phyloP scores from a whole-genome alignment of 148 eudicot species.

The Cornus controversa region DNA sequence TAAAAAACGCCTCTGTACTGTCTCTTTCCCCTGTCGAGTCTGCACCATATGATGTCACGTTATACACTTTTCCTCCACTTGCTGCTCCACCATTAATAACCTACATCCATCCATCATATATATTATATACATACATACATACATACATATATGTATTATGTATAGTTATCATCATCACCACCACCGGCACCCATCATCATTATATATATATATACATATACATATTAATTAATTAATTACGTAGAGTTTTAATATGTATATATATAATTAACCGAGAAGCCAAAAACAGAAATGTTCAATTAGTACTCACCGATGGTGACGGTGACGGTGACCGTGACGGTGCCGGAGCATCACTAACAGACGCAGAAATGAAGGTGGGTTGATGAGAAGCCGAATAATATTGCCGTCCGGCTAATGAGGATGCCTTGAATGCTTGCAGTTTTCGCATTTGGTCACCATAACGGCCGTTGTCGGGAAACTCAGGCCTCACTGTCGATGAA shows the following conservation, averaged over 20 bases:
- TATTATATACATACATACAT: background rate
- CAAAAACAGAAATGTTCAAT: background rate
- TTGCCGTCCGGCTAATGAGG: slow-evolving; percentile 15
- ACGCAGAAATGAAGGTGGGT: slow-evolving; percentile 14
- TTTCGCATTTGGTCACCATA: slow-evolving; percentile 14
- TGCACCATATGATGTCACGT: slow-evolving; percentile 72
- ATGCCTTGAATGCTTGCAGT: slow-evolving; percentile 21
- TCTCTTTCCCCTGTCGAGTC: slow-evolving; percentile 77
- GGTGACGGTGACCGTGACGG: slow-evolving; percentile 5
- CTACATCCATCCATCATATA: slow-evolving; percentile 10
- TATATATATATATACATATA: background rate
- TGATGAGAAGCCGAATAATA: too few relatives aligned
- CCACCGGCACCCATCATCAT: too few relatives aligned
- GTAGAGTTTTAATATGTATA: too few relatives aligned
- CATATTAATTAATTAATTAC: too few relatives aligned
- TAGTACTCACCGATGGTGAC: slow-evolving; percentile 12
- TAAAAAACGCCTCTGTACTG: slow-evolving; percentile 58
- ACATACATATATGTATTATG: too few relatives aligned
- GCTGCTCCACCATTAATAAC: slow-evolving; percentile 15
- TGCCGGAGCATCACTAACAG: background rate
- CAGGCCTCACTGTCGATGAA: background rate
- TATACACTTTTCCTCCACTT: slow-evolving; percentile 30
- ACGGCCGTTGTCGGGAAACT: too few relatives aligned
- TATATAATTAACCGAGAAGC: too few relatives aligned
- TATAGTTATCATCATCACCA: too few relatives aligned